Percentiles rank a stretch among this genome's conserved stretches.
Conservation (phyloP, 1,139 yeast species). For the Kluyveromyces sp. region DNA sequence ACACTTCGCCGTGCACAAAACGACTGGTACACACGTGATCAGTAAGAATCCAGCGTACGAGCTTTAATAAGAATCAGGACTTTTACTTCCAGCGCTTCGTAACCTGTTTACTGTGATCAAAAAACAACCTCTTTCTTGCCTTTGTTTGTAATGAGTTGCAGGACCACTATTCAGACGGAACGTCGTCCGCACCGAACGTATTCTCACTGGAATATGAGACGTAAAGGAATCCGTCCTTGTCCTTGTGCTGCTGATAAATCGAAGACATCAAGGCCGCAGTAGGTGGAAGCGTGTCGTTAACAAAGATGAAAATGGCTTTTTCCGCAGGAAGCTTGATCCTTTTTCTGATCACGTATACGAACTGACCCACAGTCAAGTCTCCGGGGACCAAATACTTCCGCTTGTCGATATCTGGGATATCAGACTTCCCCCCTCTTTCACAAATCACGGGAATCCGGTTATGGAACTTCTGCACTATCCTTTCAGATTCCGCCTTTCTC, state of each 20-base stretch:
- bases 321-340: constrained; percentile 94
- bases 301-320: constrained; percentile 95
- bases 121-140: no score
- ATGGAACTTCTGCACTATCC: constrained; percentile 81
- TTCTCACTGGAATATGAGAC: constrained; percentile 86
- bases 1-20: no score
- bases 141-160: no score
- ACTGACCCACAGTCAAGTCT: constrained; percentile 94
- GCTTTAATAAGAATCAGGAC: no score
- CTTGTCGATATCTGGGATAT: constrained; percentile 92
- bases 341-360: constrained; percentile 93
- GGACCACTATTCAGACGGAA: no score
- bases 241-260: constrained; percentile 93
- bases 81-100: no score
- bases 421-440: constrained; percentile 95
- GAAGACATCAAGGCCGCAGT: constrained; percentile 95
- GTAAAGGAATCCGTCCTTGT: constrained; percentile 93
- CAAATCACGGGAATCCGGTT: constrained; percentile 96
- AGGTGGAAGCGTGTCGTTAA: constrained; percentile 93
- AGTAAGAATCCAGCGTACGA: no score
- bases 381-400: constrained; percentile 94
- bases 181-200: constrained; percentile 54
- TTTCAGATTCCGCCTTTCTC: constrained; percentile 91
- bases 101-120: no score
- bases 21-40: no score